A percentile compares a stretch with the other conserved stretches of the same genome.
phyloP scores from a whole-genome alignment of 495 filamentous ascomycete species.

The Rhypophila decipiens region DNA sequence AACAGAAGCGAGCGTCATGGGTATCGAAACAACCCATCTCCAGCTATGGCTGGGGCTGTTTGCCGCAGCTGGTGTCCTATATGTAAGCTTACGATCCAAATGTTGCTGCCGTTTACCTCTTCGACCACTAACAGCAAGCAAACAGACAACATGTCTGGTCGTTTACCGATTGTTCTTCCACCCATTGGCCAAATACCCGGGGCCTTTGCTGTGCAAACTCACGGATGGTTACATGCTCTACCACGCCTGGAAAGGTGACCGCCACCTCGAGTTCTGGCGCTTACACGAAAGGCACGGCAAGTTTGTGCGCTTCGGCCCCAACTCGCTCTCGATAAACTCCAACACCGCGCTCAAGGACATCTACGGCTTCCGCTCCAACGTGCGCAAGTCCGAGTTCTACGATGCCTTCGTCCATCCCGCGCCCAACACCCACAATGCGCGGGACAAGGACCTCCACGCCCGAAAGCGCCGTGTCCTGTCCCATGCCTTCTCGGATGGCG shows the following conservation, averaged over 20 bases:
- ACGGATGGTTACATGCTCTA: slow-evolving; percentile 51
- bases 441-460: slow-evolving; percentile 54
- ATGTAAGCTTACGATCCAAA: slow-evolving; percentile 12
- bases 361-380: slow-evolving; percentile 55
- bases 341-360: slow-evolving; percentile 52
- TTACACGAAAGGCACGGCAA: slow-evolving; percentile 54
- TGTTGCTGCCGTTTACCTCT: too few relatives aligned
- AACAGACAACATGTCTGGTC: slow-evolving; percentile 24
- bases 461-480: slow-evolving; percentile 58
- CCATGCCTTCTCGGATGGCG: slow-evolving; percentile 55
- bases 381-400: slow-evolving; percentile 60
- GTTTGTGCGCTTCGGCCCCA: slow-evolving; percentile 56
- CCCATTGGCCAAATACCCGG: slow-evolving; percentile 61
- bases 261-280: slow-evolving; percentile 52
- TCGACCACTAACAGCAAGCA: not conserved
- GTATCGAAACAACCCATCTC: slow-evolving; percentile 19
- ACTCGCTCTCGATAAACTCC: slow-evolving; percentile 53
- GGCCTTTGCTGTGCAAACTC: slow-evolving; percentile 52
- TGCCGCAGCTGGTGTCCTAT: slow-evolving; percentile 10
- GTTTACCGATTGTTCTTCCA: slow-evolving; percentile 55
- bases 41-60: slow-evolving; percentile 24
- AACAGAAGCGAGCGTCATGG: slow-evolving; percentile 20
- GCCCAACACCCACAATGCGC: slow-evolving; percentile 54
- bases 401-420: slow-evolving; percentile 53
- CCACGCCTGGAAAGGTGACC: slow-evolving; percentile 53